Percentiles rank a stretch among this genome's conserved stretches.
Evolutionary conservation across 179 eudicot genomes (phyloP).

Genomic region (Corrigiola litoralis): DNA sequence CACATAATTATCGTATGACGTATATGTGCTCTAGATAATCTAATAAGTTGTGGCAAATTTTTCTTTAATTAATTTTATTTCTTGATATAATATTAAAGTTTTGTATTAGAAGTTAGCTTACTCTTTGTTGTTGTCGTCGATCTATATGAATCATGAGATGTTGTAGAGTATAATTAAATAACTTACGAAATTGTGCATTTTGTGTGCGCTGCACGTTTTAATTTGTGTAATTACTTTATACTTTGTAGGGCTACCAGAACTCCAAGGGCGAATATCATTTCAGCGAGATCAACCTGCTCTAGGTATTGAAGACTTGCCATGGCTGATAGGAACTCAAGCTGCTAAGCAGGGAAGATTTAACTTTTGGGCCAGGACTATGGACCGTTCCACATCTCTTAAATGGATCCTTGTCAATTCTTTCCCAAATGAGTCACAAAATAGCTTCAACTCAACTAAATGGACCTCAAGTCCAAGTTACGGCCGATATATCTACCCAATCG

Average conservation of each 20-base stretch:
- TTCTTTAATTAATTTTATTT: too few species aligned
- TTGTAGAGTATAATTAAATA: too few species aligned
- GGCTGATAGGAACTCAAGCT: constrained; percentile 62
- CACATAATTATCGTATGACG: too few species aligned
- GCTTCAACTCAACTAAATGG: background rate
- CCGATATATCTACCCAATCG: constrained; percentile 34
- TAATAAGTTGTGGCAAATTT: too few species aligned
- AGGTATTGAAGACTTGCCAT: constrained; percentile 53
- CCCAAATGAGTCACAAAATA: constrained; percentile 27
- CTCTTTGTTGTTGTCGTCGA: too few species aligned
- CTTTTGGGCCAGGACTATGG: constrained; percentile 65
- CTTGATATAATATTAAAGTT: too few species aligned
- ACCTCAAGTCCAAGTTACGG: background rate
- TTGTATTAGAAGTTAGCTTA: too few species aligned
- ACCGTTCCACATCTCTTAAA: constrained; percentile 38
- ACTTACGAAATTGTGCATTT: too few species aligned
- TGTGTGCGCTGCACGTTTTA: background rate
- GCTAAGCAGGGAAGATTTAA: constrained; percentile 54
- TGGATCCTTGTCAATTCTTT: constrained; percentile 56
- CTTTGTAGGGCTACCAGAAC: constrained; percentile 50
- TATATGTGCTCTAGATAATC: too few species aligned
- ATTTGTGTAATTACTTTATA: background rate
- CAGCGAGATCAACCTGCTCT: constrained; percentile 36
- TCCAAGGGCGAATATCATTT: constrained; percentile 35
- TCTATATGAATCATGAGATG: too few species aligned